phyloP scores from a whole-genome alignment of 225 moss, liverwort and hornwort species.

The Marchantia paleacea region DNA sequence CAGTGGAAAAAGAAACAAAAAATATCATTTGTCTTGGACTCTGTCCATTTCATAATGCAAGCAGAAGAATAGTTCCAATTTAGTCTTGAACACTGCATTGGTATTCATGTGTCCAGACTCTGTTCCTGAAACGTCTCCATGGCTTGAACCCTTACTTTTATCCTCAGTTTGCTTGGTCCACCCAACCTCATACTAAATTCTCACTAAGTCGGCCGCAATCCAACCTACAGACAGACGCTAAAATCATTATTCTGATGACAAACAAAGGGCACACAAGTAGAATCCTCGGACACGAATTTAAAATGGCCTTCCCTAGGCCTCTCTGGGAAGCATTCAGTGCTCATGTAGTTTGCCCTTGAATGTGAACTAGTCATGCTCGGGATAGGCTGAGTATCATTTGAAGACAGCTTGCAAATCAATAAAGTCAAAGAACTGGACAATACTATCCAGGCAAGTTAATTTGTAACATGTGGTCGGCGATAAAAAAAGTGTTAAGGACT shows the following conservation, averaged over 20 bases:
- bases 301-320: not conserved
- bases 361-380: too few species aligned
- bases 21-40: not conserved
- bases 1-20: not conserved
- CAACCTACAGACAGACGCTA: conserved; percentile 14
- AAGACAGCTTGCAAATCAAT: not conserved
- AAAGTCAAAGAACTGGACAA: not conserved
- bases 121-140: not conserved
- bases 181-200: conserved; percentile 11
- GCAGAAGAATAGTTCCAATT: not conserved
- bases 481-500: not conserved
- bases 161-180: conserved; percentile 18
- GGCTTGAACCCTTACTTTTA: conserved; percentile 12
- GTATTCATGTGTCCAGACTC: not conserved
- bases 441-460: not conserved
- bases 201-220: conserved; percentile 11
- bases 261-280: not conserved
- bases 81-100: not conserved
- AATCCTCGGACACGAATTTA: too few species aligned
- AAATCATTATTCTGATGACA: not conserved
- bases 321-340: too few species aligned
- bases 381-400: too few species aligned
- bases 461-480: not conserved
- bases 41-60: conserved; percentile 2
- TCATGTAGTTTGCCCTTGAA: too few species aligned